Base-by-base conservation (phyloP, 306 rosid species). In the Benincasa hispida region DNA sequence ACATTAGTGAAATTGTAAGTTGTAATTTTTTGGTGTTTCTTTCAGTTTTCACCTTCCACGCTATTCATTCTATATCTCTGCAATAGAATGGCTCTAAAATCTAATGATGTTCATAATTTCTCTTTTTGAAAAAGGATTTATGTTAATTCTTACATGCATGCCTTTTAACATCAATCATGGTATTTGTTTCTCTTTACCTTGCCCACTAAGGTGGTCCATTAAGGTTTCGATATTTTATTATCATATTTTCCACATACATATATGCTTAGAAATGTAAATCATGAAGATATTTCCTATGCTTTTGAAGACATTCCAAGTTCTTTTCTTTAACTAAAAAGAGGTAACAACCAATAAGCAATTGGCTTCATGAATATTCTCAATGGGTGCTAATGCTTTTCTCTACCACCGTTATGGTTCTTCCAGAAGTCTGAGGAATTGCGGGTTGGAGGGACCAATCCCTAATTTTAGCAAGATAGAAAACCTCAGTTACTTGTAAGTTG, bases 371-470 rank as follows among this genome's bases (percentile, higher is more conserved):
- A 72, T 72, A 25, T 48, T 72, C 60, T 79, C 28, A 27, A 51
- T 28, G 39, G 34, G 39, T 45, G 67, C 74, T 75, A 37, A 79
- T 27, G 47, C 11, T 6, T 61, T 35, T 47, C n/a, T 45, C 58
- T 41, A 12, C 48, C 47, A 55, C 21, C 59, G 32, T 7, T 68
- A 82, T 76, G 79, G 82, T 65, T 80, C 70, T 82, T 14, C 76
- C 96, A 93, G 98, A 80, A 89, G 97, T 87, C 90, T 93, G 17
- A 89, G 95, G 84, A 93, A 93, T 83, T 93, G 98, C 84, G 81
- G 84, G 57, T 83, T 93, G 88, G 83, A 82, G 86, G 98, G 98
- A 84, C 27, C 84, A n/a, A 50, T 93, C 89, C 97, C 87, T 81
- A 89, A 93, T 85, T 78, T 93, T 66, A 88, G 93, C 84, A 61